Percentiles rank a stretch among this genome's conserved stretches.
phyloP scores from a whole-genome alignment of 495 filamentous ascomycete species.

The Tuber brumale region DNA sequence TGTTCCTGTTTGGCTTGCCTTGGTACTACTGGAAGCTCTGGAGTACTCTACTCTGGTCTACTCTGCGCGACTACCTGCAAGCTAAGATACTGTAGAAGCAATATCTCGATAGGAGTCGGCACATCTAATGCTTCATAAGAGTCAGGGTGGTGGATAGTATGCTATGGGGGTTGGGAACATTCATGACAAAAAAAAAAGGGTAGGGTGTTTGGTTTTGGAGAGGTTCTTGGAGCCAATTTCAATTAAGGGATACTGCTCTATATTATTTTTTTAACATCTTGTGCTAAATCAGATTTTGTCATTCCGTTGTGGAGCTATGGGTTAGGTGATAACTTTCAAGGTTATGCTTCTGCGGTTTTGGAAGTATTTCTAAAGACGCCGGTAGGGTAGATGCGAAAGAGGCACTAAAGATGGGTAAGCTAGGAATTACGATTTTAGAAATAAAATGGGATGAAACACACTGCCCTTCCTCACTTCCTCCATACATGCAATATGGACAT shows the following conservation, averaged over 20 bases:
- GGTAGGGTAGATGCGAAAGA: neutral
- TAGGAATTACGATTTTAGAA: neutral
- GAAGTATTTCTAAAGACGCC: neutral
- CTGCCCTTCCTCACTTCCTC: neutral
- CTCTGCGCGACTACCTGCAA: neutral
- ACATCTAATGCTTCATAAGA: neutral
- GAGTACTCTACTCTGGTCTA: no score
- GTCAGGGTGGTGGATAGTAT: neutral
- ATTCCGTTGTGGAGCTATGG: neutral
- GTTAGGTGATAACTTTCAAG: neutral
- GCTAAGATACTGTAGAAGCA: neutral
- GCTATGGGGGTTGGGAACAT: neutral
- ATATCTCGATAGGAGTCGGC: neutral
- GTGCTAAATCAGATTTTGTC: neutral
- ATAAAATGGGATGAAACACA: neutral
- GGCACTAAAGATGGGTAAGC: neutral
- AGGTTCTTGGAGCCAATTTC: neutral
- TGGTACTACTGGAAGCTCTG: no score
- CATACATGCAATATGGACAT: neutral
- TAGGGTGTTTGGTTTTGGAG: neutral
- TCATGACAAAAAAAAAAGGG: neutral
- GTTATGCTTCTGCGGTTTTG: neutral
- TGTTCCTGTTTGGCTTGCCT: no score
- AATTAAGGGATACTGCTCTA: neutral
- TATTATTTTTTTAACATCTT: neutral